Evolutionary conservation across 2,329 filamentous ascomycete genomes (phyloP).

Genomic region (Sordariomycetes sp.): DNA sequence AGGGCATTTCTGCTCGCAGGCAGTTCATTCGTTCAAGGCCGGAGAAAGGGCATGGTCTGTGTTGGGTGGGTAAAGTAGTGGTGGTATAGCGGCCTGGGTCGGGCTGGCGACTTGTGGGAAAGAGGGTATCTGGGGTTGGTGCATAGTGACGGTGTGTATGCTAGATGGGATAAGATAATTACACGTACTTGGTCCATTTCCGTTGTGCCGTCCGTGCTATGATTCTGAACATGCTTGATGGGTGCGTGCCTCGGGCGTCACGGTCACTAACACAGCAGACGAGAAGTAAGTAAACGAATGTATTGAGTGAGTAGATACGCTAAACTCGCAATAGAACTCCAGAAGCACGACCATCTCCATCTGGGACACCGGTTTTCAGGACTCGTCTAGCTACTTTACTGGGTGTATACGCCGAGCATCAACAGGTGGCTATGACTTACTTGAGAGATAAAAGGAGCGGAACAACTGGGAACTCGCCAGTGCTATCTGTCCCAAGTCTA

Average conservation of each 20-base stretch:
- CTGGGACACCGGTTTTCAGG: neutral
- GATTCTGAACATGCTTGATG: neutral
- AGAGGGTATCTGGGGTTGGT: neutral
- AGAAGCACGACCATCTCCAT: neutral
- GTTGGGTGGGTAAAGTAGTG: neutral
- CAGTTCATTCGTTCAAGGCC: neutral
- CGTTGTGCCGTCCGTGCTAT: neutral
- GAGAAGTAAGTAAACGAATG: neutral
- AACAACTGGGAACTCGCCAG: neutral
- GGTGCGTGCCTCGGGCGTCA: too few species aligned
- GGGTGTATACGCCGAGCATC: neutral
- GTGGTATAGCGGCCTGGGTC: neutral
- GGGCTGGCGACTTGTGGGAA: neutral
- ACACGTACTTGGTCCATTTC: neutral
- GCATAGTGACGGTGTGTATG: neutral
- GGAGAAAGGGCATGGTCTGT: neutral
- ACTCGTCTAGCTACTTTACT: neutral
- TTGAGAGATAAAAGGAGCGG: neutral
- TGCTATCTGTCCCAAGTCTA: neutral
- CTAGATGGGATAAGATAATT: neutral
- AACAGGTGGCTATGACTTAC: neutral
- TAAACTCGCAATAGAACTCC: neutral
- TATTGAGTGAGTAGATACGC: neutral
- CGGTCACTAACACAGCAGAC: neutral
- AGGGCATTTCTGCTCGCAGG: neutral